phyloP scores from a whole-genome alignment of 306 rosid species.

The Quercus suber region DNA sequence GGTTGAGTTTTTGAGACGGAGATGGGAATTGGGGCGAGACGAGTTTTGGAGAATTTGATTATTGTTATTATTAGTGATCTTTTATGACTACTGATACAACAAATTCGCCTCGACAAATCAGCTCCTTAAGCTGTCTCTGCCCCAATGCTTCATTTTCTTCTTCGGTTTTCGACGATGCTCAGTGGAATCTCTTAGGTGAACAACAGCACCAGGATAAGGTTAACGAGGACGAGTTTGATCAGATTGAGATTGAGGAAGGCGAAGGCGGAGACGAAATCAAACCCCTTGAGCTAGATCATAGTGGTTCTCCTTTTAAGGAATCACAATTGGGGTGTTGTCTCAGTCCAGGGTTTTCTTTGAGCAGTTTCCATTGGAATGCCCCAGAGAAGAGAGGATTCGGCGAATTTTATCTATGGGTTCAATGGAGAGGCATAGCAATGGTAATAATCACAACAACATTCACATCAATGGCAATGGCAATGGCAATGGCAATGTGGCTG shows the following conservation, averaged over 20 bases:
- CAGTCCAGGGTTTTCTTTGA: conserved; percentile 16
- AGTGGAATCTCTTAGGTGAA: conserved; percentile 17
- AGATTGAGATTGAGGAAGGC: no score
- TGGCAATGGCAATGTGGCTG: conserved; percentile 8
- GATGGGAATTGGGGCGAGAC: conserved; percentile 12
- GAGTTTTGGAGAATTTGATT: conserved; percentile 32
- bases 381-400: conserved; percentile 46
- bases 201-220: neutral
- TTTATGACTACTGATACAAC: conserved; percentile 58
- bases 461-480: neutral
- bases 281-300: conserved; percentile 2
- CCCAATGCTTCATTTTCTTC: conserved; percentile 37
- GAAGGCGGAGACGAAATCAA: neutral
- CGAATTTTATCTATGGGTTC: conserved; percentile 56
- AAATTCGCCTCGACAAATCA: conserved; percentile 26
- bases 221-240: no score
- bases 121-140: conserved; percentile 25
- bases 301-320: conserved; percentile 16
- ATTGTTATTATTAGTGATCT: neutral
- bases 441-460: no score
- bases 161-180: conserved; percentile 26
- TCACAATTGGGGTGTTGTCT: conserved; percentile 5
- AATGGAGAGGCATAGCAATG: conserved; percentile 60
- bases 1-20: neutral
- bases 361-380: conserved; percentile 60